phyloP scores from a whole-genome alignment of 179 eudicot species.

The Pouteria campechiana region DNA sequence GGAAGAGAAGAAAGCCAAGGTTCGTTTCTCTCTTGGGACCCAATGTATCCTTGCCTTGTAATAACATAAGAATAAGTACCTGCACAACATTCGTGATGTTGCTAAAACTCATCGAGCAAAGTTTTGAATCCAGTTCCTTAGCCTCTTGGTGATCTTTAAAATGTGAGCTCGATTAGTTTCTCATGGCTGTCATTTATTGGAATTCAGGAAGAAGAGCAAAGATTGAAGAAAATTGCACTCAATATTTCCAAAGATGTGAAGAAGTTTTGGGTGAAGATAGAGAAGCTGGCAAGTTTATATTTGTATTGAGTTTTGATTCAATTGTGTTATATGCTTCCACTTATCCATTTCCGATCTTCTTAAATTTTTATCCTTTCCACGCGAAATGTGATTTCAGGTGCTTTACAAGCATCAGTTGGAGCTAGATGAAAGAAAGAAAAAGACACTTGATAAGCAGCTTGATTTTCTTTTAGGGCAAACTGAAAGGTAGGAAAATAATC shows the following conservation, averaged over 20 bases:
- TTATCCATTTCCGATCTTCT: conserved; percentile 1
- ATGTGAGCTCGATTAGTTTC: conserved; percentile 2
- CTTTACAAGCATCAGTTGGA: conserved; percentile 87
- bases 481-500: conserved; percentile 57
- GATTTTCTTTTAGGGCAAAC: conserved; percentile 97
- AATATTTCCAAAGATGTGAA: conserved; percentile 91
- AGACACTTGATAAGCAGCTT: conserved; percentile 87
- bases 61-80: background rate
- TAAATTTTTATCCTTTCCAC: conserved; percentile 3
- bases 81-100: too few relatives aligned
- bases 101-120: too few relatives aligned
- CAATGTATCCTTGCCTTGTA: background rate
- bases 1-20: conserved; percentile 88
- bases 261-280: conserved; percentile 95
- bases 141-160: too few relatives aligned
- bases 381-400: conserved; percentile 39
- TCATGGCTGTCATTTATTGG: background rate
- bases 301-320: background rate
- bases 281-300: conserved; percentile 80
- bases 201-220: conserved; percentile 92
- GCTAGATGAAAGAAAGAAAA: conserved; percentile 87
- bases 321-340: background rate
- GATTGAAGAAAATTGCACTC: conserved; percentile 85
- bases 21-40: conserved; percentile 11
- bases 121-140: too few relatives aligned